phyloP scores from a whole-genome alignment of 805 yeast genomes.

The Metschnikowia henanensis region DNA sequence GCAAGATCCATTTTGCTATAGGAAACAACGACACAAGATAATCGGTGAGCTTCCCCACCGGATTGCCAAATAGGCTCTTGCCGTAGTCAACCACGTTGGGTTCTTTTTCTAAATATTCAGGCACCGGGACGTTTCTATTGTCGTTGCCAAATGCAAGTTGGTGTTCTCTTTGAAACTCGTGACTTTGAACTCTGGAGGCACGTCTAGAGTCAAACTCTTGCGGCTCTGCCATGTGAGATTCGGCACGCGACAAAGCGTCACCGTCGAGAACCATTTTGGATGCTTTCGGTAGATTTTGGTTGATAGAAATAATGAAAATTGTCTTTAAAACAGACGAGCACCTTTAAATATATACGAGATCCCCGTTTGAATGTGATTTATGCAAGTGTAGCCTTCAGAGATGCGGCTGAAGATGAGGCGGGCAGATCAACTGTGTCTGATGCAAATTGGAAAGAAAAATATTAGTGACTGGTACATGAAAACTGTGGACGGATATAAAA shows the following conservation, averaged over 20 bases:
- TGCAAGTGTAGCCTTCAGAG: background rate
- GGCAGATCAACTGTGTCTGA: background rate
- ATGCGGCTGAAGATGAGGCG: constrained; percentile 7
- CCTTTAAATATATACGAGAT: background rate
- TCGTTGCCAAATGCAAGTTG: constrained; percentile 8
- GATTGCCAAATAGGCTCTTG: constrained; percentile 32
- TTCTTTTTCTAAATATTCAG: constrained; percentile 36
- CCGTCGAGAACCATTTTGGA: constrained; percentile 5
- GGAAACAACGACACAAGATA: constrained; percentile 76
- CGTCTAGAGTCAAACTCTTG: constrained; percentile 17
- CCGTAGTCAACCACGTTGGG: constrained; percentile 37
- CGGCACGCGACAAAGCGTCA: constrained; percentile 5
- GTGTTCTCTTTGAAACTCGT: constrained; percentile 21
- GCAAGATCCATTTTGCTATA: constrained; percentile 77
- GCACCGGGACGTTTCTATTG: constrained; percentile 25
- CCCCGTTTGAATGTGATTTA: background rate
- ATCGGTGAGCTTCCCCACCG: constrained; percentile 35
- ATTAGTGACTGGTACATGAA: background rate
- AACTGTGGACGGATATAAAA: constrained; percentile 8
- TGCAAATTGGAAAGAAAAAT: background rate
- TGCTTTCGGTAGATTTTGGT: background rate
- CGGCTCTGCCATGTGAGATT: constrained; percentile 16
- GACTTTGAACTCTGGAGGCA: constrained; percentile 16
- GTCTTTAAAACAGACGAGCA: background rate
- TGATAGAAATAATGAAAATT: background rate